Percentiles rank a stretch among this genome's conserved stretches.
These are phyloP conservation scores for Tuctoria greenei DNA, from an alignment of 176 grass and related monocot genomes.

Conservation along the genomic window DNA sequence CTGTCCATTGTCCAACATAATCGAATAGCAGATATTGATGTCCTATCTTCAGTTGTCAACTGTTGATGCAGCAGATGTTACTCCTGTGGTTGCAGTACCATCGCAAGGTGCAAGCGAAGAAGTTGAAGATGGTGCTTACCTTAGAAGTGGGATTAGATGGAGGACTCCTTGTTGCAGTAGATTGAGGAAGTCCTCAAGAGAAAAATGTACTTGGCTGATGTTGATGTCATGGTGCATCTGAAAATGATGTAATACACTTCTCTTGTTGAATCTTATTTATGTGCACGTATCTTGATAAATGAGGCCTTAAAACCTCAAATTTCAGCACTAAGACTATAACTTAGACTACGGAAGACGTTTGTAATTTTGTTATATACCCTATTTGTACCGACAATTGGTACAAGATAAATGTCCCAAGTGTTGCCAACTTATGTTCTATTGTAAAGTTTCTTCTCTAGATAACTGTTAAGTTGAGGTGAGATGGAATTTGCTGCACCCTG, in stretches of 20 bases:
- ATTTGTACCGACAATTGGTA: too few species aligned
- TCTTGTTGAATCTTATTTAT: neutral
- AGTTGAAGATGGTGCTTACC: neutral
- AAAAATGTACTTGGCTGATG: neutral
- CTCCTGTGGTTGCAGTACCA: too few species aligned
- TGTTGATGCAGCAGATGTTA: too few species aligned
- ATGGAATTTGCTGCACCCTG: conserved; percentile 39
- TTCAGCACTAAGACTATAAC: neutral
- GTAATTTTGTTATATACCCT: too few species aligned
- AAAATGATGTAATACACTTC: neutral
- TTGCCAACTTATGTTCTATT: conserved; percentile 22
- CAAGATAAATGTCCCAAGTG: neutral
- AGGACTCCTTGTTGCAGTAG: neutral
- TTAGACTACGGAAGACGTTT: too few species aligned
- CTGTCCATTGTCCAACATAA: too few species aligned
- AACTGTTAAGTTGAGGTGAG: conserved; percentile 34
- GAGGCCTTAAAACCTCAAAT: neutral
- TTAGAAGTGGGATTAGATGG: neutral
- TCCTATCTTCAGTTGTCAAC: too few species aligned
- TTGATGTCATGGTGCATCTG: neutral
- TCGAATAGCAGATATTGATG: too few species aligned
- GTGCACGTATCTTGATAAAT: neutral
- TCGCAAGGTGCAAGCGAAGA: too few species aligned
- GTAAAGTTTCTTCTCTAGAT: conserved; percentile 34
- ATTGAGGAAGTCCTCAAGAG: neutral